Evolutionary conservation across 169 alveolate genomes (phyloP).

Genomic region (Babesia caballi): DNA sequence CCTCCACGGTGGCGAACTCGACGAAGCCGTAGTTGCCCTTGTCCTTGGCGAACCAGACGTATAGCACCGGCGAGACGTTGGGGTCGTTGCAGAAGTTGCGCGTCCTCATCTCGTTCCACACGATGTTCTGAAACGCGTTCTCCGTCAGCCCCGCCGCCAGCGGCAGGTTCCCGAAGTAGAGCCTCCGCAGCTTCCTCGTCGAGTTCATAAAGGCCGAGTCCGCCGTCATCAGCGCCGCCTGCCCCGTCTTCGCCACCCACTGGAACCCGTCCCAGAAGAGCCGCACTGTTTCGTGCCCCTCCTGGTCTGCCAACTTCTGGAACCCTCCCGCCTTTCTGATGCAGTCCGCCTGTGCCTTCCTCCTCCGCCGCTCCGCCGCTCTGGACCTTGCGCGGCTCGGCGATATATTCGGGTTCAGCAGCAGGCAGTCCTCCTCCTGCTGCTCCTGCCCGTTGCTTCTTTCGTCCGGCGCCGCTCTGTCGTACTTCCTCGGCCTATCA

Average conservation of each 20-base stretch:
- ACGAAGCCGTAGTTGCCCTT: constrained; percentile 90
- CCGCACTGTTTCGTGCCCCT: constrained; percentile 87
- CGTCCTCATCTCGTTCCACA: constrained; percentile 86
- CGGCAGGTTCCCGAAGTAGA: constrained; percentile 88
- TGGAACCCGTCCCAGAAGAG: constrained; percentile 92
- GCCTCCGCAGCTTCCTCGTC: constrained; percentile 83
- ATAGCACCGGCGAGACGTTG: constrained; percentile 84
- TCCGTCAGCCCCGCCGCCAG: constrained; percentile 85
- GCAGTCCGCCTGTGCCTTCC: constrained; percentile 80
- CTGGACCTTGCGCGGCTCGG: constrained; percentile 77
- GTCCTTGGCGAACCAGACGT: constrained; percentile 91
- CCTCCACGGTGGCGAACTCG: constrained; percentile 88
- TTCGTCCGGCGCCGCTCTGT: neutral
- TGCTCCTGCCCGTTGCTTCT: neutral
- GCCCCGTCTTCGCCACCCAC: constrained; percentile 90
- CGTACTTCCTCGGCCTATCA: neutral
- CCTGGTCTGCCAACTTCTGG: constrained; percentile 86
- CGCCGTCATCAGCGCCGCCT: constrained; percentile 59
- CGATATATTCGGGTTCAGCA: constrained; percentile 67
- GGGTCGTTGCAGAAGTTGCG: constrained; percentile 86
- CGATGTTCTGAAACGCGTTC: constrained; percentile 81
- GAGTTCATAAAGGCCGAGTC: constrained; percentile 88
- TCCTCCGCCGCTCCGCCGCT: constrained; percentile 76
- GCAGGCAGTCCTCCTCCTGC: constrained; percentile 14
- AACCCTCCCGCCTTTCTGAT: constrained; percentile 88